Percentiles rank a stretch among this genome's conserved stretches.
These are phyloP conservation scores for Moricandia moricandioides DNA, from an alignment of 345 rosid species.

Conservation along the genomic window DNA sequence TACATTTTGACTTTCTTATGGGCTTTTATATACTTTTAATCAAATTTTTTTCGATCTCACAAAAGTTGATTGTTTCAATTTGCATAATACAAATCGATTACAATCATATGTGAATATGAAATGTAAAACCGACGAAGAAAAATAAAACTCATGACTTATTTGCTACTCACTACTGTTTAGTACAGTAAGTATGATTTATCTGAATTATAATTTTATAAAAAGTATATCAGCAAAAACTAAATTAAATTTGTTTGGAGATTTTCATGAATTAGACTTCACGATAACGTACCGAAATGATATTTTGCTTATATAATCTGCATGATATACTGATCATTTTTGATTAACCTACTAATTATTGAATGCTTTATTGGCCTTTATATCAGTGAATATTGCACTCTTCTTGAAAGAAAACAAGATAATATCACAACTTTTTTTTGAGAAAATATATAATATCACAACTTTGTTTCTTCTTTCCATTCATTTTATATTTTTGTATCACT, in stretches of 20 bases:
- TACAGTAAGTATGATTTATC: neutral
- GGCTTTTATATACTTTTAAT: neutral
- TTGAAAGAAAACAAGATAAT: constrained; percentile 30
- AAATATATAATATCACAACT: constrained; percentile 19
- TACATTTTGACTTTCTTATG: neutral
- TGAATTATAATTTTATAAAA: neutral
- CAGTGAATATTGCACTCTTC: constrained; percentile 34
- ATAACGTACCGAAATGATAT: constrained; percentile 15
- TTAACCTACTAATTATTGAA: constrained; percentile 20
- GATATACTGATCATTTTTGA: neutral
- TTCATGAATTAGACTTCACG: neutral
- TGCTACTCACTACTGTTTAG: neutral
- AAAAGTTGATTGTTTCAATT: neutral
- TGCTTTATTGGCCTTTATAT: constrained; percentile 22
- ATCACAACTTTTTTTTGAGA: constrained; percentile 19
- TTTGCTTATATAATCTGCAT: constrained; percentile 20
- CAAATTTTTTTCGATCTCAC: neutral
- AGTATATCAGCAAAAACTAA: neutral
- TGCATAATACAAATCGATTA: constrained; percentile 16
- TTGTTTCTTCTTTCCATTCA: constrained; percentile 18
- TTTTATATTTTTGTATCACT: neutral
- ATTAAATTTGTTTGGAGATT: neutral
- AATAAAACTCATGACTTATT: neutral
- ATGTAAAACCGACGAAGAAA: neutral
- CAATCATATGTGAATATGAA: neutral